Percentiles rank a stretch among this genome's conserved stretches.
Evolutionary conservation across 2,329 filamentous ascomycete species (phyloP).

Genomic region (Claviceps capensis): DNA sequence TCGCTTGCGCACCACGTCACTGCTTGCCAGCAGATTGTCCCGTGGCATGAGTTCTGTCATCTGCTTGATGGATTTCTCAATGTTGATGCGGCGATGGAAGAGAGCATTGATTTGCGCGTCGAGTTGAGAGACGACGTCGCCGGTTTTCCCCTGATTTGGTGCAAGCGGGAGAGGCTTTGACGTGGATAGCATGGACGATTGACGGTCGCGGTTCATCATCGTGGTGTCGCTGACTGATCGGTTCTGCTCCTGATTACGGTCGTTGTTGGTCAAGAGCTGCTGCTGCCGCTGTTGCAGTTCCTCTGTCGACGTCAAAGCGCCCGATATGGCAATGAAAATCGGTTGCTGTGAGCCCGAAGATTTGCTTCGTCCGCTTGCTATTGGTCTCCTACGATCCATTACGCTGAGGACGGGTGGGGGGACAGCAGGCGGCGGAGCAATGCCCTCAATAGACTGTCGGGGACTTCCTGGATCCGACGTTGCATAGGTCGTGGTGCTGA

Average conservation of each 20-base stretch:
- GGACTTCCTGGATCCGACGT: constrained; percentile 27
- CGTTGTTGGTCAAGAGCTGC: not conserved
- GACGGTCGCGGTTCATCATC: constrained; percentile 8
- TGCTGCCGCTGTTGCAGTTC: not conserved
- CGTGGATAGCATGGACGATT: constrained; percentile 22
- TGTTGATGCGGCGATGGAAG: constrained; percentile 53
- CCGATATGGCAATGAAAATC: constrained; percentile 17
- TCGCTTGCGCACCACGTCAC: constrained; percentile 44
- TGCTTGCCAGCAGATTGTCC: constrained; percentile 52
- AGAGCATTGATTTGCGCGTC: constrained; percentile 53
- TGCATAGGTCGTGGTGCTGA: constrained; percentile 49
- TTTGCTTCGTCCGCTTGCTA: constrained; percentile 13
- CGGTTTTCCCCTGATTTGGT: constrained; percentile 43
- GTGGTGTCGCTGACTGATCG: constrained; percentile 4
- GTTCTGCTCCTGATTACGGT: not conserved
- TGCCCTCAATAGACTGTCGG: constrained; percentile 12
- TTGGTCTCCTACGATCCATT: constrained; percentile 20
- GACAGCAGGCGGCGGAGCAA: constrained; percentile 13
- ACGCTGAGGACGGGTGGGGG: constrained; percentile 13
- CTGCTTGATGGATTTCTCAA: constrained; percentile 59
- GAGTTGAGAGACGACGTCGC: constrained; percentile 52
- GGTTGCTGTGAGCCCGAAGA: constrained; percentile 12
- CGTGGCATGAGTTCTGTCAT: constrained; percentile 67
- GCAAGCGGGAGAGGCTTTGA: constrained; percentile 48
- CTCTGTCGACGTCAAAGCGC: not conserved